phyloP scores from a whole-genome alignment of 441 rosid species.

The Eutrema salsugineum region DNA sequence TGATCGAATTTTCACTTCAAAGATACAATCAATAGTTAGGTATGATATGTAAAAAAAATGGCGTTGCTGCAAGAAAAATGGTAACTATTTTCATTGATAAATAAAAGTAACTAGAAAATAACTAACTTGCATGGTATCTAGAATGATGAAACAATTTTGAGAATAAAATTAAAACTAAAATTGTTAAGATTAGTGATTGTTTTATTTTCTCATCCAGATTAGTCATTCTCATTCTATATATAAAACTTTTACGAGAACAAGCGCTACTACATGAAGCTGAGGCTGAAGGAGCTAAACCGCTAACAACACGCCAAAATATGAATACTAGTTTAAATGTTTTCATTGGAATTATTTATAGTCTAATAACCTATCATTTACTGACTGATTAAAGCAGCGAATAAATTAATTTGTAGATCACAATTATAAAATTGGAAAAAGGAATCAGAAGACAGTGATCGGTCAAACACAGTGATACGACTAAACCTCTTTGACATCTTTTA shows the following conservation, averaged over 20 bases:
- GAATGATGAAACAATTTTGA: background rate
- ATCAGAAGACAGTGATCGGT: conserved; percentile 24
- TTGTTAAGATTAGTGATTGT: too few species aligned
- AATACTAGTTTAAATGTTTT: background rate
- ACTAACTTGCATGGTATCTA: background rate
- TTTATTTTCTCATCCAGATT: too few species aligned
- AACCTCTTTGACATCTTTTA: conserved; percentile 15
- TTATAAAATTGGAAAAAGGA: background rate
- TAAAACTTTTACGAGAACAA: background rate
- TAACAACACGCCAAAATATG: background rate
- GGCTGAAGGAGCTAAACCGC: background rate
- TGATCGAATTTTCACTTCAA: background rate
- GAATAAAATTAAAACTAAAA: background rate
- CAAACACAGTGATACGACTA: conserved; percentile 27
- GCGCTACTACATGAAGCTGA: too few species aligned
- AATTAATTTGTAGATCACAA: background rate
- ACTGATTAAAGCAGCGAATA: conserved; percentile 1
- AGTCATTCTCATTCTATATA: too few species aligned
- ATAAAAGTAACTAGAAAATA: background rate
- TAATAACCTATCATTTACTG: background rate
- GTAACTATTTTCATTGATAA: background rate
- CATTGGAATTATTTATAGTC: background rate
- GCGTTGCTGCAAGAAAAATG: background rate
- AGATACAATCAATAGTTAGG: background rate
- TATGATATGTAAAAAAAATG: background rate